Evolutionary conservation across 495 filamentous ascomycete genomes (phyloP).

Genomic region (Daldinia vernicosa): DNA sequence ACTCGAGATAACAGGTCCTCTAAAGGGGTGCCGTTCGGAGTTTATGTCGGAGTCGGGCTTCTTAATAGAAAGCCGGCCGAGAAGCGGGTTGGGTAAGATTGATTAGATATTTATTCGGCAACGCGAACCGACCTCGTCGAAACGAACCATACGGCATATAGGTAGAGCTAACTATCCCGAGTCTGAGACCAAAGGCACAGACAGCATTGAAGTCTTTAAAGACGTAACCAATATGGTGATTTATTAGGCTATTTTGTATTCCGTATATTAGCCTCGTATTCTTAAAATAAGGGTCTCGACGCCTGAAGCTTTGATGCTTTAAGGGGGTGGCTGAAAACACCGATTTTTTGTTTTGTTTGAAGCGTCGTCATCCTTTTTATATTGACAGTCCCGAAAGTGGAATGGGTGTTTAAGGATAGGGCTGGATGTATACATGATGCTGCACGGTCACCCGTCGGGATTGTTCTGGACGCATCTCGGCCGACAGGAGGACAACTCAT

Average conservation of each 20-base stretch:
- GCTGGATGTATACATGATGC: neutral
- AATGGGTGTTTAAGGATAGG: neutral
- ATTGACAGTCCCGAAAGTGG: neutral
- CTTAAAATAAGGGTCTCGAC: neutral
- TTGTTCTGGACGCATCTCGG: neutral
- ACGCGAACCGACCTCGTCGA: no score
- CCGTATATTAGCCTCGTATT: neutral
- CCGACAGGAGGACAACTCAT: neutral
- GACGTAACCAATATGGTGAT: neutral
- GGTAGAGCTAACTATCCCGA: neutral
- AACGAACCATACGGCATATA: no score
- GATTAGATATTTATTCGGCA: no score
- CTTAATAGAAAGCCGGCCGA: neutral
- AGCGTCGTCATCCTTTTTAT: neutral
- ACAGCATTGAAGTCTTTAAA: neutral
- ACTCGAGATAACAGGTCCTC: neutral
- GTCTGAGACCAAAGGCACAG: neutral
- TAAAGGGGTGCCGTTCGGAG: neutral
- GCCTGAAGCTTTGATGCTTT: neutral
- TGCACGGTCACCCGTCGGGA: no score
- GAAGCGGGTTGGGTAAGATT: neutral
- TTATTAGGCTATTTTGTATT: neutral
- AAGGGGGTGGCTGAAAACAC: neutral
- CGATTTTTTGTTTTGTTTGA: neutral
- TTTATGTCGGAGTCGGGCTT: neutral